Evolutionary conservation across 2,329 filamentous ascomycete species (phyloP), one percentile per base, ranked within the genome.

Genomic region (Triangularia setosa): DNA sequence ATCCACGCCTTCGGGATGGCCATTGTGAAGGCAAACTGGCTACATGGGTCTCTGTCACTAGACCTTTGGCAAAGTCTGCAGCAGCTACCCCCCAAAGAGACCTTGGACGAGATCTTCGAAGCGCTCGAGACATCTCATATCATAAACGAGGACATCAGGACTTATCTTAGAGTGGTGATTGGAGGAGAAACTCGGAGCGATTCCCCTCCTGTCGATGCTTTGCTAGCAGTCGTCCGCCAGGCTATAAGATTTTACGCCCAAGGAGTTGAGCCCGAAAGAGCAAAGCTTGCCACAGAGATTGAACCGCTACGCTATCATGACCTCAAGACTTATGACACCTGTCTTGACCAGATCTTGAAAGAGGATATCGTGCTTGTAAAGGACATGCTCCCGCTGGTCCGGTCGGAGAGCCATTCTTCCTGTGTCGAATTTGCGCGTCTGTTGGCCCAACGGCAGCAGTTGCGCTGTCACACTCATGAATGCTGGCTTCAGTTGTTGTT

Each of bases 401-500:
- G 68, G 18, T 61, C 67, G 0, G 66, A 68, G 54, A 61, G 60
- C 6, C 23, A 66, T 24, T 52, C 56, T 14, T 61, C 66, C 14
- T 69, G 68, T 25, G 60, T 68, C 30, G 66, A 68, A 12, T 60
- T 71, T 52, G 60, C 69, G 21, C 68, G 68, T 14, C 64, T 68
- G n/a, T 65, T 72, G 1, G 64, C 64, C 14, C 62, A 68, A 9
- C 68, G 70, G 5, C 60, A 58, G 1, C 60, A 64, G 48, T 58
- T 66, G 3, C 63, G 63, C n/a, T 61, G 55, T 33, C 25, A 14
- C 2, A 65, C 70, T 9, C 44, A 68, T 54, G 48, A 66, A 2
- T 69, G 69, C 52, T 72, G 71, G 71, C 18, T 62, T 7, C 24
- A 30, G 21, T 64, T 72, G n/a, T 40, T 66, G 7, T 56, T 64